A percentile compares a stretch with the other conserved stretches of the same genome.
Evolutionary conservation across 305 asterid species (phyloP).

Genomic region (Fraxinus albicans): DNA sequence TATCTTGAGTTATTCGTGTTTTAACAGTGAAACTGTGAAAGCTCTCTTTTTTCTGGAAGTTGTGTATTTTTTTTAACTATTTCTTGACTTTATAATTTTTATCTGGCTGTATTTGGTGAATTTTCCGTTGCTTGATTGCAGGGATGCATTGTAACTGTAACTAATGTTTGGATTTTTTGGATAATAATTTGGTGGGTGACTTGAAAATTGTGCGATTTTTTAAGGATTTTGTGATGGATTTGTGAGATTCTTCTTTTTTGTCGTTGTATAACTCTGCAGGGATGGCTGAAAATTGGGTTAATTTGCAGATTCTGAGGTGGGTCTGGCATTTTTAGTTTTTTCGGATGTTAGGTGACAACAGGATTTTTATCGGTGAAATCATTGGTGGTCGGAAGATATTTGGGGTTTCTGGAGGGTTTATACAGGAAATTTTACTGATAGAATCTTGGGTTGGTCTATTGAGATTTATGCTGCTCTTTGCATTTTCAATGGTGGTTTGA

Average conservation of each 20-base stretch:
- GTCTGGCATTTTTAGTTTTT: background rate
- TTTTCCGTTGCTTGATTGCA: background rate
- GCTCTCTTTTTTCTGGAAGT: background rate
- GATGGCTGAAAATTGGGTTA: background rate
- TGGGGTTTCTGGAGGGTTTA: background rate
- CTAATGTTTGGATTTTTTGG: background rate
- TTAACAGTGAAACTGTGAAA: background rate
- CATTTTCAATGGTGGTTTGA: background rate
- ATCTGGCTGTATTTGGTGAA: background rate
- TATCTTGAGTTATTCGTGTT: background rate
- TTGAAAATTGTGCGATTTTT: background rate
- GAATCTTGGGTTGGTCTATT: background rate
- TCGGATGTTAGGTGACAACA: background rate
- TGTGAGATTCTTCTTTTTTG: background rate
- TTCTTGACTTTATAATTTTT: background rate
- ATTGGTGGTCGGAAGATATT: background rate
- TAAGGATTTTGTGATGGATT: background rate
- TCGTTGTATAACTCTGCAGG: background rate
- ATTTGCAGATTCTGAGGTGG: background rate
- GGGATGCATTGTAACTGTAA: background rate
- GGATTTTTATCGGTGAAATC: background rate
- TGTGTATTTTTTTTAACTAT: background rate
- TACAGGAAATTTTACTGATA: background rate
- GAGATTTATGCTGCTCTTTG: background rate
- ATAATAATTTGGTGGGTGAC: background rate